These are phyloP conservation scores for Syzygium syzygioides DNA, from an alignment of 441 rosid genomes.

Conservation along the genomic window DNA sequence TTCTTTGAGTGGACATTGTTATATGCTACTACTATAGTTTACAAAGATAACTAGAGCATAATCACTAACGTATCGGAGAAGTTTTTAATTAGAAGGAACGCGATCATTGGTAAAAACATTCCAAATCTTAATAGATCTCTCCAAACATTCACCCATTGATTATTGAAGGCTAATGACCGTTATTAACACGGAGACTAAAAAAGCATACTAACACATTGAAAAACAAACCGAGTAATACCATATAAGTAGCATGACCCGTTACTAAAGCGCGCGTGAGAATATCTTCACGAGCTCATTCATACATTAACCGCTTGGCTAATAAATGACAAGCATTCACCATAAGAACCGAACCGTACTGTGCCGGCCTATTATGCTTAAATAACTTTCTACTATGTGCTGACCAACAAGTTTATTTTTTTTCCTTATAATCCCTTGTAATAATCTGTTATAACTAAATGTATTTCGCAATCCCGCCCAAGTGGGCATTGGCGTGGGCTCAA, in stretches of 20 bases:
- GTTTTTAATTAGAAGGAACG: neutral
- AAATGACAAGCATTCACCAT: neutral
- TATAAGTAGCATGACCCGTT: too few species aligned
- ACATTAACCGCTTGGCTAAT: neutral
- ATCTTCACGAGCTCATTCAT: neutral
- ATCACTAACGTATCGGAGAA: neutral
- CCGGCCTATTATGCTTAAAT: neutral
- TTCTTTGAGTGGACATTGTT: neutral
- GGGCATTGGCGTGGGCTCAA: neutral
- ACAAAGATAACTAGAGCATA: neutral
- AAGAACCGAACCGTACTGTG: too few species aligned
- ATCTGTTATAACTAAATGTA: neutral
- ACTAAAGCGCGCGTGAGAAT: neutral
- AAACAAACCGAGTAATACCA: neutral
- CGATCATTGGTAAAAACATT: too few species aligned
- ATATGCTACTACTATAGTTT: neutral
- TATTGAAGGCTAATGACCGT: neutral
- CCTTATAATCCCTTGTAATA: neutral
- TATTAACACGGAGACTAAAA: neutral
- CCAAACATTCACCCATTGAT: neutral
- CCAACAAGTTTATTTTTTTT: neutral
- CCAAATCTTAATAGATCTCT: neutral
- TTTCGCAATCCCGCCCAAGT: neutral
- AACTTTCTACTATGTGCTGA: neutral
- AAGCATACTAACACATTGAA: neutral